Evolutionary conservation across 192 early-diverging fungal genomes (phyloP).

Genomic region (Thamnidium elegans): DNA sequence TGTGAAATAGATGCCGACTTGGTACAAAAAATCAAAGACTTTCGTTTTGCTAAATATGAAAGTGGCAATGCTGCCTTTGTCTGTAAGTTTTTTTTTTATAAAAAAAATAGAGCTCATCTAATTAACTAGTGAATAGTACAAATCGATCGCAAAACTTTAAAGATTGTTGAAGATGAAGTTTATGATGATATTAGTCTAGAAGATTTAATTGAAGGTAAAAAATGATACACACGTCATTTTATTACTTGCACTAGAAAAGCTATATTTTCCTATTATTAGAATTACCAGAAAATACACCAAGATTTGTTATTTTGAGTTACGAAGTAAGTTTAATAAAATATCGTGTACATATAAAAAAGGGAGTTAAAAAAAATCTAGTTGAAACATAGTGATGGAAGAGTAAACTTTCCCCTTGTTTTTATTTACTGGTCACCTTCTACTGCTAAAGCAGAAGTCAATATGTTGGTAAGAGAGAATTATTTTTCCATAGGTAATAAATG

Average conservation of each 20-base stretch:
- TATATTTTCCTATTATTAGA: slow-evolving; percentile 9
- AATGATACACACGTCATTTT: not conserved
- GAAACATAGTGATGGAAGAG: slow-evolving; percentile 60
- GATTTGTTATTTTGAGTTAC: slow-evolving; percentile 59
- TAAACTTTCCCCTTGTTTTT: slow-evolving; percentile 73
- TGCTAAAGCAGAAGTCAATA: slow-evolving; percentile 42
- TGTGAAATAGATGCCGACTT: slow-evolving; percentile 51
- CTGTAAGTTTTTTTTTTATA: slow-evolving; percentile 36
- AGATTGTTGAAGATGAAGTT: slow-evolving; percentile 52
- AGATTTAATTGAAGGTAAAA: slow-evolving; percentile 52
- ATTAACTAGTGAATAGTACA: slow-evolving; percentile 37
- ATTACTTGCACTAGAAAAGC: not conserved
- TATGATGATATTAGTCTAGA: slow-evolving; percentile 47
- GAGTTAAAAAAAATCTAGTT: slow-evolving; percentile 35
- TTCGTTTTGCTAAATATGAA: slow-evolving; percentile 51
- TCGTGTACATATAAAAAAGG: not conserved
- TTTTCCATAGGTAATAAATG: not conserved
- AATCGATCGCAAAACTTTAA: slow-evolving; percentile 48
- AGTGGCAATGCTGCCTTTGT: slow-evolving; percentile 53
- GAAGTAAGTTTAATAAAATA: slow-evolving; percentile 39
- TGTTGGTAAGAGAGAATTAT: slow-evolving; percentile 36
- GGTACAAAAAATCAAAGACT: slow-evolving; percentile 45
- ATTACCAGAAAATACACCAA: slow-evolving; percentile 64
- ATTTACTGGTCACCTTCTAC: slow-evolving; percentile 59
- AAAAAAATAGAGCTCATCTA: not conserved